Conservation (phyloP, 352 stramenopile genomes). For the Phytophthora fragariaefolia region DNA sequence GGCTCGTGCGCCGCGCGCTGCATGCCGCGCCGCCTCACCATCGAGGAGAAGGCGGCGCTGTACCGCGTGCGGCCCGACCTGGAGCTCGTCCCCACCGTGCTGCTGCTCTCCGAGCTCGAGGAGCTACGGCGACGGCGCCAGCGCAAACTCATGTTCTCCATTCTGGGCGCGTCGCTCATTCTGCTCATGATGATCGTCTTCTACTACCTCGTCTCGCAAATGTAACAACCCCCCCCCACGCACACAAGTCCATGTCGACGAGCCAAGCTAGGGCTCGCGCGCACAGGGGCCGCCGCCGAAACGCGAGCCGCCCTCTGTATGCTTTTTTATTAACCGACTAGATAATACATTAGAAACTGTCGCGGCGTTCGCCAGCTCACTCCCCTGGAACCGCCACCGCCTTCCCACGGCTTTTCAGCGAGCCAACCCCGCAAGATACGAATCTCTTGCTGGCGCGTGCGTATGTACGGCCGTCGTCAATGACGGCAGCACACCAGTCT, state of each 20-base stretch:
- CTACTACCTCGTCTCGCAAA: slow-evolving; percentile 80
- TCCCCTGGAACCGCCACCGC: neutral
- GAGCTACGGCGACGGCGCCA: slow-evolving; percentile 65
- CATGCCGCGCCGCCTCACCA: slow-evolving; percentile 70
- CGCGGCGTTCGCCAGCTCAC: slow-evolving; percentile 1
- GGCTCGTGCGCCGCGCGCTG: slow-evolving; percentile 53
- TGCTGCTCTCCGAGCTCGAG: slow-evolving; percentile 68
- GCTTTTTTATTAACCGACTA: slow-evolving; percentile 29
- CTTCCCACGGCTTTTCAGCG: neutral
- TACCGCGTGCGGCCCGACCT: slow-evolving; percentile 76
- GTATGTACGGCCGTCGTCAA: too few species aligned
- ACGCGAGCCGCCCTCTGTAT: slow-evolving; percentile 18
- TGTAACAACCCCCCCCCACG: slow-evolving; percentile 30
- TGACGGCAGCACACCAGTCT: too few species aligned
- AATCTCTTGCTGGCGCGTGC: too few species aligned
- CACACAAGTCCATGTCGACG: slow-evolving; percentile 1
- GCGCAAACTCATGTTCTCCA: slow-evolving; percentile 74
- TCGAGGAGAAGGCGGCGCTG: slow-evolving; percentile 79
- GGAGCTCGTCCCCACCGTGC: slow-evolving; percentile 65
- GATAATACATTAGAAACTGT: slow-evolving; percentile 35
- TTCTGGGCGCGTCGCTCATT: slow-evolving; percentile 67
- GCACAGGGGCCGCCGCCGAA: slow-evolving; percentile 9
- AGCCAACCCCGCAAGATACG: too few species aligned
- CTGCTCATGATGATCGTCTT: slow-evolving; percentile 80
- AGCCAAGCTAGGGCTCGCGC: slow-evolving; percentile 9